Evolutionary conservation across 1,284 basidiomycete species (phyloP).

Genomic region (Irpex lacteus): DNA sequence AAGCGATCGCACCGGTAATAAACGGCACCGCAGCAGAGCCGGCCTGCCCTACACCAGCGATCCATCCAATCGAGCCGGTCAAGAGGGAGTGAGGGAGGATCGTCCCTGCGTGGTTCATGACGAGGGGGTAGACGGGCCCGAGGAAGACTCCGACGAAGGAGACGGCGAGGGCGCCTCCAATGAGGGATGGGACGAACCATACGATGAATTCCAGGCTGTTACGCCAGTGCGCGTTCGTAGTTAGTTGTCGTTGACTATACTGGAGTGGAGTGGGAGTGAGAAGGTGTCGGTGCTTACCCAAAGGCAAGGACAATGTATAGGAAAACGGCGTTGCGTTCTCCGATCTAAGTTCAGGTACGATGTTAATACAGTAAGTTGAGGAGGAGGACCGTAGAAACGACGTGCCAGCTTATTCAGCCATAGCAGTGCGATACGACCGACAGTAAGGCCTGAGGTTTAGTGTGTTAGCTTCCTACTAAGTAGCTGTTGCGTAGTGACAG

Average conservation of each 20-base stretch:
- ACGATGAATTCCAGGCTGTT: constrained; percentile 49
- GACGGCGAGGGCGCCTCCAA: constrained; percentile 50
- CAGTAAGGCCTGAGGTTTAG: constrained; percentile 33
- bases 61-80: constrained; percentile 56
- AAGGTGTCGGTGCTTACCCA: constrained; percentile 22
- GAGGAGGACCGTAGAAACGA: background rate
- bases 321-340: constrained; percentile 40
- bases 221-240: too few relatives aligned
- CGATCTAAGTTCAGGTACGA: constrained; percentile 25
- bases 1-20: constrained; percentile 53
- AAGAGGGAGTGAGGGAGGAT: constrained; percentile 50
- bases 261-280: too few relatives aligned
- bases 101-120: constrained; percentile 45
- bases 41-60: constrained; percentile 49
- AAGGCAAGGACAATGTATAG: constrained; percentile 37
- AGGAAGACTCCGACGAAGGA: constrained; percentile 52
- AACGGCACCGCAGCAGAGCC: constrained; percentile 59
- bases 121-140: constrained; percentile 53
- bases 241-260: background rate
- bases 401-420: constrained; percentile 48
- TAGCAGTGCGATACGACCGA: constrained; percentile 43
- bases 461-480: too few relatives aligned
- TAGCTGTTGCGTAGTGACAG: background rate
- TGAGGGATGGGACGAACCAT: constrained; percentile 56
- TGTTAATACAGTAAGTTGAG: background rate